A percentile compares a stretch with the other conserved stretches of the same genome.
phyloP scores from a whole-genome alignment of 192 early-diverging fungal genomes.

The Obelidium mucronatum region DNA sequence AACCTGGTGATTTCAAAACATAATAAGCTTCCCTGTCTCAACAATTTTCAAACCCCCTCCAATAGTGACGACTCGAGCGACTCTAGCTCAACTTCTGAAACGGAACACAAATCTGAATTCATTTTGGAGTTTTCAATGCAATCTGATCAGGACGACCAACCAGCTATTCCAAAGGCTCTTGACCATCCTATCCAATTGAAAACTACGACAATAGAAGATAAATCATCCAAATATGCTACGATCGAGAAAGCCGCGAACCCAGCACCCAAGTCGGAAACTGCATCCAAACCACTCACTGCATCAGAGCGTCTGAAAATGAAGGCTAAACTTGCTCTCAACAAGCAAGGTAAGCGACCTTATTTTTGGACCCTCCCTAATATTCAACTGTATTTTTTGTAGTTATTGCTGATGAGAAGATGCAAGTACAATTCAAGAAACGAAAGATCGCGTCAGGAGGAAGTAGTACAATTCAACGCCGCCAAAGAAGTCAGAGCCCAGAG shows the following conservation, averaged over 20 bases:
- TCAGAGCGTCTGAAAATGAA: slow-evolving; percentile 34
- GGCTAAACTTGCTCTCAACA: slow-evolving; percentile 18
- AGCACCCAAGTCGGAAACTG: neutral
- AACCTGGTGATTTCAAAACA: too few species aligned
- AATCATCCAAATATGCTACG: too few species aligned
- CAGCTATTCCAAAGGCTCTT: too few species aligned
- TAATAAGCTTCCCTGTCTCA: too few species aligned
- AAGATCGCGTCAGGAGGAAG: neutral
- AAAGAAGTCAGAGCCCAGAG: slow-evolving; percentile 1
- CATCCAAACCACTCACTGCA: neutral
- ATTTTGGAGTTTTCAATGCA: too few species aligned
- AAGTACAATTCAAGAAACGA: slow-evolving; percentile 27
- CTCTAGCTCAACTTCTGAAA: neutral
- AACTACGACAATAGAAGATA: too few species aligned
- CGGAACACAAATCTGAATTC: neutral
- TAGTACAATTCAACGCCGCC: neutral
- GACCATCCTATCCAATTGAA: too few species aligned
- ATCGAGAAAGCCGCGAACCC: too few species aligned
- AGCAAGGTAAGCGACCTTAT: slow-evolving; percentile 36
- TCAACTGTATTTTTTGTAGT: neutral
- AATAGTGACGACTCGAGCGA: neutral
- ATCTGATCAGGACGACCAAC: too few species aligned
- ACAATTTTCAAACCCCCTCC: too few species aligned
- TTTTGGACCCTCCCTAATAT: too few species aligned
- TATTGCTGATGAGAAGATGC: slow-evolving; percentile 2